These are phyloP conservation scores for Perilla frutescens DNA, from an alignment of 257 asterid species.

Conservation along the genomic window DNA sequence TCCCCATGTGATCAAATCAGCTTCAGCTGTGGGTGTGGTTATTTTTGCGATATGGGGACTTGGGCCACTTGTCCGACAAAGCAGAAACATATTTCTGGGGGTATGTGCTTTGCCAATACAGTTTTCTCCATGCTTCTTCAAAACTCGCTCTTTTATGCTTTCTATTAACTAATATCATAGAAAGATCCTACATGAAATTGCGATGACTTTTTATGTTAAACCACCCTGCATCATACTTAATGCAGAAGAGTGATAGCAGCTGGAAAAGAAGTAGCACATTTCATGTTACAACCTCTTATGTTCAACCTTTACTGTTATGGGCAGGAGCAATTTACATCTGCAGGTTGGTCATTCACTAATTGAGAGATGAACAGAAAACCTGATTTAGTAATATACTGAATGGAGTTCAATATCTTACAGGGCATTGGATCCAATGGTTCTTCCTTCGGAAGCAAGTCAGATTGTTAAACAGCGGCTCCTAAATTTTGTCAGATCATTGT, in stretches of 20 bases:
- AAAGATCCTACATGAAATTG: constrained; percentile 15
- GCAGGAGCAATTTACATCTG: constrained; percentile 81
- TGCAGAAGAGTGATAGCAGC: constrained; percentile 67
- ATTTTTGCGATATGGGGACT: constrained; percentile 87
- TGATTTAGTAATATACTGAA: constrained; percentile 31
- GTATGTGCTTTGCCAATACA: constrained; percentile 42
- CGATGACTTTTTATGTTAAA: neutral
- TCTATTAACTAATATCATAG: neutral
- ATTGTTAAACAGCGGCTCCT: constrained; percentile 76
- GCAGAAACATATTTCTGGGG: constrained; percentile 57
- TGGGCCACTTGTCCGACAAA: constrained; percentile 68
- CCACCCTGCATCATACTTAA: constrained; percentile 20
- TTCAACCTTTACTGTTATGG: constrained; percentile 88
- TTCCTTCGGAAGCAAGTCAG: constrained; percentile 81
- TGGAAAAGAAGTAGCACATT: constrained; percentile 75
- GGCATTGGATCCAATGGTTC: constrained; percentile 75
- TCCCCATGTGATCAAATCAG: constrained; percentile 57
- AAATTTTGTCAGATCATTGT: constrained; percentile 82
- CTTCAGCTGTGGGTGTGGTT: constrained; percentile 70
- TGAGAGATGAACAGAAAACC: constrained; percentile 17
- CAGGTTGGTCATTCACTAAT: constrained; percentile 60
- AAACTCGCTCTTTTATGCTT: constrained; percentile 19
- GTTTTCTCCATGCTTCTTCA: constrained; percentile 29
- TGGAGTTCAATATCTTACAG: constrained; percentile 53
- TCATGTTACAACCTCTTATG: constrained; percentile 68